These are phyloP conservation scores for Epichloe coenophiala DNA, from an alignment of 2,329 filamentous ascomycete species.

Conservation along the genomic window DNA sequence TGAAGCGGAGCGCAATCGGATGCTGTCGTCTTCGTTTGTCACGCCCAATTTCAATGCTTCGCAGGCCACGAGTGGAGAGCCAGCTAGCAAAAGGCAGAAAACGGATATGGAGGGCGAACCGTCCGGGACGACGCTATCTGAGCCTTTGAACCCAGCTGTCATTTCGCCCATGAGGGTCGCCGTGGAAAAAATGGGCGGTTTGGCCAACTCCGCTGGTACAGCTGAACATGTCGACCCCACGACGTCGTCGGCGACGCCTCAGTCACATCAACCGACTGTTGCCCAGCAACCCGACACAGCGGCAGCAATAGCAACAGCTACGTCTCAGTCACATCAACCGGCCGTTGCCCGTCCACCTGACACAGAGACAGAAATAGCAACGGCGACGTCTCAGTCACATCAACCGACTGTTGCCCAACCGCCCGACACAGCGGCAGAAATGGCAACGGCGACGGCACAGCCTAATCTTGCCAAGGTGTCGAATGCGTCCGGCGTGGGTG, in stretches of 20 bases:
- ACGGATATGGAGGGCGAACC: constrained; percentile 5
- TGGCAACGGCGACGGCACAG: constrained; percentile 8
- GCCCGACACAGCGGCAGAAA: too few species aligned
- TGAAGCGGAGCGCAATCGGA: constrained; percentile 27
- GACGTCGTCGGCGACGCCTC: constrained; percentile 9
- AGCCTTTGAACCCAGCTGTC: neutral
- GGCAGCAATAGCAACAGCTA: neutral
- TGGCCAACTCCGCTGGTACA: constrained; percentile 21
- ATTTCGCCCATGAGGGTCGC: constrained; percentile 12
- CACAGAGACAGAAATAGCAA: neutral
- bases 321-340: neutral
- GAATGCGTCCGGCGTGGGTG: constrained; percentile 2
- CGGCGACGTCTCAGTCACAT: too few species aligned
- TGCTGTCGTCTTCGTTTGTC: constrained; percentile 9
- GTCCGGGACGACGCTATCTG: neutral
- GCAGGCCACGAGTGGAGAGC: neutral
- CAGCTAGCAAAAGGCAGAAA: constrained; percentile 14
- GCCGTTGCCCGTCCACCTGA: constrained; percentile 3
- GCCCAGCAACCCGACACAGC: constrained; percentile 3
- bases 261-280: neutral
- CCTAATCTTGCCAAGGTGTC: constrained; percentile 1
- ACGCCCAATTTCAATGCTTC: neutral
- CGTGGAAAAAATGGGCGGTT: constrained; percentile 21
- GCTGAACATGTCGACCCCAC: constrained; percentile 25
- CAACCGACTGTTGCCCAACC: too few species aligned